Base-by-base conservation (phyloP, 495 filamentous ascomycete species). In the Jackrogersella minutella region DNA sequence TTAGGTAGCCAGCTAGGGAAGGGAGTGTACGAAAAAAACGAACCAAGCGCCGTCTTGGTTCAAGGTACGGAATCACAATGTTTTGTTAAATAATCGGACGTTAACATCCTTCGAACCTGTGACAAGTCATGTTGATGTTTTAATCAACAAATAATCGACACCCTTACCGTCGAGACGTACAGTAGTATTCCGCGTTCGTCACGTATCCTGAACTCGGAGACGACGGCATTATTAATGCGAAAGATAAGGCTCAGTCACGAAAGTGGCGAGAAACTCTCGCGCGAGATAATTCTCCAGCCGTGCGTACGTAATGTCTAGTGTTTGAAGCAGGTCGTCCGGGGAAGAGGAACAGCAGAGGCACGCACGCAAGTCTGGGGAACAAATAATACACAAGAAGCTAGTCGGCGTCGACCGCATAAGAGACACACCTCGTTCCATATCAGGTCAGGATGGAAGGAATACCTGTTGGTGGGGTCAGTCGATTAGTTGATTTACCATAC, bases 361-460 rank as follows among this genome's bases (percentile, higher is more conserved):
- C 30, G 14, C 17, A 37, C 9, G 21, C 10, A 26, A 44, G 34
- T 37, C 52, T 50, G 16, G 34, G 34, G 43, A n/a, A 52, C 34
- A 28, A 54, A 40, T 26, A 39, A 19, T 11, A 22, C 28, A 51
- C 3, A 33, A 46, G 17, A 39, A 26, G 21, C 36, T 37, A 46
- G 40, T 41, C 46, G 40, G 39, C 19, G n/a, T 39, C 30, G 34
- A 55, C 49, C 49, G 31, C 30, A 52, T 22, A 54, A 14, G 54
- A 60, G 56, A 54, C 47, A 60, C 37, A 49, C 61, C 44, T 52
- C 52, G 46, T 43, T 37, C 63, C 33, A 55, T 50, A 61, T 61
- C 63, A 56, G 44, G 50, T 21, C 51, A 61, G 51, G 44, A 19
- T 28, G 51, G 24, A 31, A 40, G 11, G 16, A 37, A 24, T 43